Evolutionary conservation across 225 moss, liverwort and hornwort species (phyloP).

Genomic region (Takakia lepidozioides): DNA sequence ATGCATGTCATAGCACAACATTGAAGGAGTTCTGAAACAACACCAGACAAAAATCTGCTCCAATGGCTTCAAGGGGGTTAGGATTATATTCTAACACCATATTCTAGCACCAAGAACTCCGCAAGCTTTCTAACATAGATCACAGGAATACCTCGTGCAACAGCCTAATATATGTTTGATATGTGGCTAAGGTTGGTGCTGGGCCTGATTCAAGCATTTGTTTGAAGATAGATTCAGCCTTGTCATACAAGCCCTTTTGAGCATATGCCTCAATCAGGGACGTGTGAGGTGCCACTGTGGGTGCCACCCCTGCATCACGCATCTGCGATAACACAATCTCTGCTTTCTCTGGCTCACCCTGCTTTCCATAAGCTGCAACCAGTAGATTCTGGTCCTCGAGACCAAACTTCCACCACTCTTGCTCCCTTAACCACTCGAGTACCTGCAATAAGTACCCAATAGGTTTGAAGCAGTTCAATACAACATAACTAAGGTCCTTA

Average conservation of each 20-base stretch:
- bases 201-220: slow-evolving; percentile 59
- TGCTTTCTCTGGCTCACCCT: slow-evolving; percentile 60
- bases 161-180: slow-evolving; percentile 63
- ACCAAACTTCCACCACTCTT: slow-evolving; percentile 80
- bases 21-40: too few relatives aligned
- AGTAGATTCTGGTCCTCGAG: slow-evolving; percentile 73
- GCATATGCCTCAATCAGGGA: slow-evolving; percentile 74
- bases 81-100: too few relatives aligned
- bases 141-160: slow-evolving; percentile 65
- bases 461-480: too few relatives aligned
- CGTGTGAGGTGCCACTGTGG: slow-evolving; percentile 74
- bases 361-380: slow-evolving; percentile 71
- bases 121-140: too few relatives aligned
- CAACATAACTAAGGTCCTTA: too few relatives aligned
- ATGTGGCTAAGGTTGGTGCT: slow-evolving; percentile 64
- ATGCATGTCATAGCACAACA: too few relatives aligned
- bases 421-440: slow-evolving; percentile 63
- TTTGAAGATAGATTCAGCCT: slow-evolving; percentile 48
- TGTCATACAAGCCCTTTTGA: slow-evolving; percentile 37
- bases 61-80: too few relatives aligned
- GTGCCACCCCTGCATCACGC: slow-evolving; percentile 39
- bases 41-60: too few relatives aligned
- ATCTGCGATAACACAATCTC: slow-evolving; percentile 41
- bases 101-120: too few relatives aligned
- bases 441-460: slow-evolving; percentile 44